Evolutionary conservation across 176 grass and related monocot species (phyloP).

Genomic region (Chrysopogon serrulatus): DNA sequence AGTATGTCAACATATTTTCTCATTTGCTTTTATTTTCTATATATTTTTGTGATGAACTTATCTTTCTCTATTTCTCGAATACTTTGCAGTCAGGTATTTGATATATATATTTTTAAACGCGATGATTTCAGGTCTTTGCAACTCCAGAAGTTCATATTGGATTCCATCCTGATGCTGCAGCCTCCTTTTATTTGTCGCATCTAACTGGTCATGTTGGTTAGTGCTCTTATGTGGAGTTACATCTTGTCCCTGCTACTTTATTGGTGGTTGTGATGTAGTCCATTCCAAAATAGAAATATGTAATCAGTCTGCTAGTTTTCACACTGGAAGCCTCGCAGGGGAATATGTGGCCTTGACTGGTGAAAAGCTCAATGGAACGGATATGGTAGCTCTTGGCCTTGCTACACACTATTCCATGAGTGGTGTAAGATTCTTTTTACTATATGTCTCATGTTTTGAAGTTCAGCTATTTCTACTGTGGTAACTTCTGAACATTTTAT

Average conservation of each 20-base stretch:
- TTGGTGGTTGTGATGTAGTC: background rate
- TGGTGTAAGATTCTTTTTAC: slow-evolving; percentile 45
- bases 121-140: slow-evolving; percentile 68
- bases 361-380: slow-evolving; percentile 74
- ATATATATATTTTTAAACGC: background rate
- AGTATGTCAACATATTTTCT: slow-evolving; percentile 41
- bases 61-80: background rate
- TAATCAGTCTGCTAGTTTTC: background rate
- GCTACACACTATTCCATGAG: slow-evolving; percentile 82
- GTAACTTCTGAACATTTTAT: background rate
- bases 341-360: slow-evolving; percentile 93
- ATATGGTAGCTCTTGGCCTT: slow-evolving; percentile 97
- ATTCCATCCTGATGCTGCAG: slow-evolving; percentile 94
- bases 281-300: background rate
- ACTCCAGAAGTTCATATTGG: slow-evolving; percentile 97
- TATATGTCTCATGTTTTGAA: background rate
- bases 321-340: slow-evolving; percentile 39
- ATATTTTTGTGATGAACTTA: background rate
- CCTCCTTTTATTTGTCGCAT: slow-evolving; percentile 94
- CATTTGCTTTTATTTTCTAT: background rate
- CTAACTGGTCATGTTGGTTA: slow-evolving; percentile 93
- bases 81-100: background rate
- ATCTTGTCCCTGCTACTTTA: background rate
- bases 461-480: background rate
- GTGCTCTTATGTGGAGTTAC: slow-evolving; percentile 1